Evolutionary conservation across 495 filamentous ascomycete species (phyloP).

Genomic region (Penicillium tannophilum): DNA sequence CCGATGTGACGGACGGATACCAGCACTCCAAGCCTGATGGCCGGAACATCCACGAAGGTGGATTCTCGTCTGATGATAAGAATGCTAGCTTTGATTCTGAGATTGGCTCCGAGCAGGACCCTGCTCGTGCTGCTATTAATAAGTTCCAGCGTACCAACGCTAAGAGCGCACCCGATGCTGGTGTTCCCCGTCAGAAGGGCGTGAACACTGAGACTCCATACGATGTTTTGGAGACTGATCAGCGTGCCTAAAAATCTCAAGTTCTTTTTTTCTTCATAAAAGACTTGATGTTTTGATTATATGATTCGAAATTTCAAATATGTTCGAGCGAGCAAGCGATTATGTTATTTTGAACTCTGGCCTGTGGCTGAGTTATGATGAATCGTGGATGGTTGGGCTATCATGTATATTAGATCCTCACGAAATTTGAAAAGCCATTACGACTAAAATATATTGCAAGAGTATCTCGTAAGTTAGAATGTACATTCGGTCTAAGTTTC

Average conservation of each 20-base stretch:
- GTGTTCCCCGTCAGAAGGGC: constrained; percentile 43
- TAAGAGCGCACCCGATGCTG: constrained; percentile 41
- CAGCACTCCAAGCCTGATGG: constrained; percentile 55
- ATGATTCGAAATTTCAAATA: not conserved
- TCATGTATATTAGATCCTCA: constrained; percentile 23
- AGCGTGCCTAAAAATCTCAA: constrained; percentile 34
- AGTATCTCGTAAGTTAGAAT: not conserved
- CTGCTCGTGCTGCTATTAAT: constrained; percentile 55
- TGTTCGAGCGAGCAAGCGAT: constrained; percentile 21
- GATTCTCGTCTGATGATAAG: constrained; percentile 48
- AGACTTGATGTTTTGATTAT: not conserved
- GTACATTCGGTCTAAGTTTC: not conserved
- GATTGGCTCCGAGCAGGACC: constrained; percentile 63
- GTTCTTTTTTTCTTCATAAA: too few species aligned
- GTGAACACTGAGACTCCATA: constrained; percentile 42
- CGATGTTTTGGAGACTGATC: constrained; percentile 46
- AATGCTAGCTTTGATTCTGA: constrained; percentile 63
- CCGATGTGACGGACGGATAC: constrained; percentile 33
- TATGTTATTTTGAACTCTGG: constrained; percentile 13
- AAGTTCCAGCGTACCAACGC: constrained; percentile 46
- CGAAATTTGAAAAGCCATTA: constrained; percentile 4
- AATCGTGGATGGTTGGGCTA: constrained; percentile 9
- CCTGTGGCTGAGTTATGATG: constrained; percentile 12
- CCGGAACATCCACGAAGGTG: constrained; percentile 57
- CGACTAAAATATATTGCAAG: not conserved